Percentiles rank a stretch among this genome's conserved stretches.
Conservation (phyloP, 352 stramenopile species). For the Globisporangium megalacanthum region DNA sequence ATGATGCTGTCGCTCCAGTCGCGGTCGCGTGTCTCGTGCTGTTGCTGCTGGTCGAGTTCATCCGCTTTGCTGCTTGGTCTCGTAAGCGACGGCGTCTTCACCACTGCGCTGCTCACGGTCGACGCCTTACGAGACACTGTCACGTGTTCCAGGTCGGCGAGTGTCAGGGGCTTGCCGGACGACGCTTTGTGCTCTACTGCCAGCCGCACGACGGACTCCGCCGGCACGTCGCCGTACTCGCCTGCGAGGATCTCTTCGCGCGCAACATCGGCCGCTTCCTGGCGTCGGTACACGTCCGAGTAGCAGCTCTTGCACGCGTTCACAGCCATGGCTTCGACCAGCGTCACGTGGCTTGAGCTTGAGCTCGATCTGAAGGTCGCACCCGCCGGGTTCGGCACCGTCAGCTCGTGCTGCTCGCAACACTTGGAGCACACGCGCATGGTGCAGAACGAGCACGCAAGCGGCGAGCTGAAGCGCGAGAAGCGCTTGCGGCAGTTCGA, state of each 20-base stretch:
- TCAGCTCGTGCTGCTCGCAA: too few relatives aligned
- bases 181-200: not conserved
- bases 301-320: constrained; percentile 2
- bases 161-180: not conserved
- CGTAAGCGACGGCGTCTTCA: too few relatives aligned
- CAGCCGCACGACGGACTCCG: not conserved
- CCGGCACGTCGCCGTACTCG: constrained; percentile 2
- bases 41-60: not conserved
- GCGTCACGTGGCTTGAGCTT: too few relatives aligned
- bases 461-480: too few relatives aligned
- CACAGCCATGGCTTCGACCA: too few relatives aligned
- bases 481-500: too few relatives aligned
- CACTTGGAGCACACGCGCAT: too few relatives aligned
- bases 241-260: constrained; percentile 8
- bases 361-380: too few relatives aligned
- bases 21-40: not conserved
- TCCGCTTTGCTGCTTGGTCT: not conserved
- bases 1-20: not conserved
- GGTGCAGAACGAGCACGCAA: too few relatives aligned
- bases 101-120: too few relatives aligned
- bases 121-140: not conserved
- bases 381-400: too few relatives aligned
- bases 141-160: not conserved
- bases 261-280: constrained; percentile 1
- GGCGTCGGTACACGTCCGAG: not conserved